phyloP scores from a whole-genome alignment of 352 stramenopile species.

The Pythium angustatum region DNA sequence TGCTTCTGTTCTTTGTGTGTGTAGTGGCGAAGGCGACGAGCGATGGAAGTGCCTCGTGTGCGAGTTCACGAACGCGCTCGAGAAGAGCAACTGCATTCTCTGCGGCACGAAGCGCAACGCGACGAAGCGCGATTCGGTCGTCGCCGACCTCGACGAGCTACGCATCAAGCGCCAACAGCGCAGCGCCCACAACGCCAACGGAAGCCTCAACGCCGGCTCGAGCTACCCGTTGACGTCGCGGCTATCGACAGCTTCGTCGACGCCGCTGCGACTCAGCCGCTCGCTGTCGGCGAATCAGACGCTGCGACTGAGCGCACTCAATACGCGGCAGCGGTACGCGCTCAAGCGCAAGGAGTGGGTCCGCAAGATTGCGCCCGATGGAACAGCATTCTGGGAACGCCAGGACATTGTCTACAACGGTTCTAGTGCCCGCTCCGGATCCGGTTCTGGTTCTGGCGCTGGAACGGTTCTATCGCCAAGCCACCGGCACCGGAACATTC shows the following conservation, averaged over 20 bases:
- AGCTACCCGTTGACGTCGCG: conserved; percentile 26
- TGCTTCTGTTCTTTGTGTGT: not conserved
- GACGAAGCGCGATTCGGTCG: conserved; percentile 28
- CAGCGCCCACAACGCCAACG: no score
- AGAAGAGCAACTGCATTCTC: conserved; percentile 60
- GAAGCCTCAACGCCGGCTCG: no score
- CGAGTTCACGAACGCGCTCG: conserved; percentile 75
- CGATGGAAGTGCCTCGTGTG: conserved; percentile 79
- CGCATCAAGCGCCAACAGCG: conserved; percentile 32
- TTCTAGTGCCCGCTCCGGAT: not conserved
- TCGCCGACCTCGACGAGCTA: conserved; percentile 28
- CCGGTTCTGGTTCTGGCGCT: no score
- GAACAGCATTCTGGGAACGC: conserved; percentile 72
- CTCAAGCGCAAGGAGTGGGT: conserved; percentile 83
- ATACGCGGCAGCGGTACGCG: conserved; percentile 75
- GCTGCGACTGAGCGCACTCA: conserved; percentile 60
- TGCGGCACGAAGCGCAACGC: conserved; percentile 71
- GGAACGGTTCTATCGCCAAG: not conserved
- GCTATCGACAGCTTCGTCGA: conserved; percentile 1
- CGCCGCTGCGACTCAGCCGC: conserved; percentile 24
- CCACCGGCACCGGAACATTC: not conserved
- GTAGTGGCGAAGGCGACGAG: conserved; percentile 50
- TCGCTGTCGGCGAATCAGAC: conserved; percentile 34
- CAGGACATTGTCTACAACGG: conserved; percentile 43
- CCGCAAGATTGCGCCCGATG: conserved; percentile 57